Evolutionary conservation across 225 moss, liverwort and hornwort species (phyloP).

Genomic region (Takakia lepidozioides): DNA sequence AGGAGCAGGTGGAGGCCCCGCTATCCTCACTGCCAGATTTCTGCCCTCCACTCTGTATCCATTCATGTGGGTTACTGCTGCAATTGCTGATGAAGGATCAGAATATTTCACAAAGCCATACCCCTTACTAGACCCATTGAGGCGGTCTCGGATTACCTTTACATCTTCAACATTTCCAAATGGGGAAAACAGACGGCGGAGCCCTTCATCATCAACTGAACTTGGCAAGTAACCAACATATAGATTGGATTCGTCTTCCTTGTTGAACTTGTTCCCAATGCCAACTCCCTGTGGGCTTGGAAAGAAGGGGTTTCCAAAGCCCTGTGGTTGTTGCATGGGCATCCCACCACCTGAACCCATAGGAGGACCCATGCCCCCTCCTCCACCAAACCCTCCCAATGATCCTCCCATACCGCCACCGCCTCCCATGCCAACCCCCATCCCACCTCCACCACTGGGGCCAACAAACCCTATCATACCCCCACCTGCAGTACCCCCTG

Average conservation of each 20-base stretch:
- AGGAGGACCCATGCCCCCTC: constrained; percentile 51
- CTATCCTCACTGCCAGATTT: constrained; percentile 90
- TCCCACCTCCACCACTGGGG: constrained; percentile 38
- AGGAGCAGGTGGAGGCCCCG: constrained; percentile 86
- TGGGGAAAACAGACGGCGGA: constrained; percentile 73
- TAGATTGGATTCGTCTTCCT: constrained; percentile 93
- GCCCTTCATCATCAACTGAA: constrained; percentile 89
- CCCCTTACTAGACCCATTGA: constrained; percentile 91
- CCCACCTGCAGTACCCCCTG: constrained; percentile 56
- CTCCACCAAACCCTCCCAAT: constrained; percentile 53
- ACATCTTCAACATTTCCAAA: constrained; percentile 94
- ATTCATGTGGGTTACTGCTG: constrained; percentile 86
- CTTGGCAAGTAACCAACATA: constrained; percentile 96
- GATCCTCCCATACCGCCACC: constrained; percentile 31
- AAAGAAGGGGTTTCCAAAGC: constrained; percentile 49
- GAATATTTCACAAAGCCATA: constrained; percentile 96
- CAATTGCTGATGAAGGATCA: constrained; percentile 75
- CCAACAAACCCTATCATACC: constrained; percentile 45
- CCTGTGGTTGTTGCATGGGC: constrained; percentile 35
- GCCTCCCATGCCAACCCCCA: constrained; percentile 40
- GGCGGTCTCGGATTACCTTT: constrained; percentile 85
- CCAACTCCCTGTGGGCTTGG: constrained; percentile 50
- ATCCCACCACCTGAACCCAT: constrained; percentile 33
- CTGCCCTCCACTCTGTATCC: constrained; percentile 89
- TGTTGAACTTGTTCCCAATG: constrained; percentile 60